Evolutionary conservation across 257 asterid species (phyloP).

Genomic region (Primulina huaijiensis): DNA sequence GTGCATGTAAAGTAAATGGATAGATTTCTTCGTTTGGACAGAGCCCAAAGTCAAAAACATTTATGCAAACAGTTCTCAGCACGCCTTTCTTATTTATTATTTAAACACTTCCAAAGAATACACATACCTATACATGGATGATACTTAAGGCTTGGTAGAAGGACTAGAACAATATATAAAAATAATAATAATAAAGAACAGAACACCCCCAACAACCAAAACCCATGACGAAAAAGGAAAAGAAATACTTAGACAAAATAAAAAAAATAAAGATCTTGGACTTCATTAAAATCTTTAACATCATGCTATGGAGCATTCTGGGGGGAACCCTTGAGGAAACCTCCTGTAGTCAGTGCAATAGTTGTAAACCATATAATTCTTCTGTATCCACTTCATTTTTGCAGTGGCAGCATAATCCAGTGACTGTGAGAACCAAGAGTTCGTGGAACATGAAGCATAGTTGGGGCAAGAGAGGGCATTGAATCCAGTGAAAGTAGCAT

Average conservation of each 20-base stretch:
- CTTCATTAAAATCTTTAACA: background rate
- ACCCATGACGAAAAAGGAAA: background rate
- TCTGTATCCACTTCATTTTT: conserved; percentile 41
- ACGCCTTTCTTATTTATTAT: background rate
- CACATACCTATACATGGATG: background rate
- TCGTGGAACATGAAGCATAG: conserved; percentile 33
- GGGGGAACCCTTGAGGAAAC: conserved; percentile 47
- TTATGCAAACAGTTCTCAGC: background rate
- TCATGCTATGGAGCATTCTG: conserved; percentile 39
- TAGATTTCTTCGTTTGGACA: background rate
- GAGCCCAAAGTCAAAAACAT: background rate
- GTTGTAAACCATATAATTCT: conserved; percentile 46
- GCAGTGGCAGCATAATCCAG: conserved; percentile 34
- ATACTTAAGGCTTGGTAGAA: background rate
- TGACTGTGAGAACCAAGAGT: conserved; percentile 46
- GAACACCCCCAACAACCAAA: background rate
- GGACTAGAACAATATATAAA: background rate
- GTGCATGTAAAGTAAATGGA: background rate
- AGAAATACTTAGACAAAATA: too few relatives aligned
- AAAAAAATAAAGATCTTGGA: background rate
- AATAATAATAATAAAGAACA: too few relatives aligned
- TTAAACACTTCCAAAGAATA: background rate
- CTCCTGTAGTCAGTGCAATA: conserved; percentile 45
- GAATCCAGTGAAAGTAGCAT: conserved; percentile 50
- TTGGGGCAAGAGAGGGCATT: conserved; percentile 35